Percentiles rank a stretch among this genome's conserved stretches.
Evolutionary conservation across 2,329 filamentous ascomycete species (phyloP).

Genomic region (Penicillium sp.): DNA sequence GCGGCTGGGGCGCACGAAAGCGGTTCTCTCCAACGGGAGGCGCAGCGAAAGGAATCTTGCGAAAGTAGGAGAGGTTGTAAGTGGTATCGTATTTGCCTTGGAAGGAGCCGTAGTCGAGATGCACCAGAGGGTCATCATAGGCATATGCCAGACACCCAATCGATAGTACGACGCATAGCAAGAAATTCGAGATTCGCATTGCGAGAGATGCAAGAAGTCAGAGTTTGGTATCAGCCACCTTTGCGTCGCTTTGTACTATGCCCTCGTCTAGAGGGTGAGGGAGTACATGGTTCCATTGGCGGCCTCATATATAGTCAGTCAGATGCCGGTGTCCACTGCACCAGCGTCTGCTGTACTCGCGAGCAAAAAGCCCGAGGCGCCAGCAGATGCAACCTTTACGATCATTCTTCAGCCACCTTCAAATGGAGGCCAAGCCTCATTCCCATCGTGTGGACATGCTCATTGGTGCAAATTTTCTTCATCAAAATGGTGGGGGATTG

Average conservation of each 20-base stretch:
- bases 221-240: background rate
- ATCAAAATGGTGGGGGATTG: background rate
- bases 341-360: background rate
- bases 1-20: slow-evolving; percentile 57
- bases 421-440: background rate
- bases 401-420: background rate
- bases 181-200: slow-evolving; percentile 2
- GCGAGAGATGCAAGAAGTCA: background rate
- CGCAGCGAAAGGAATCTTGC: slow-evolving; percentile 56
- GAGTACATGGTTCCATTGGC: too few species aligned
- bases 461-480: slow-evolving; percentile 28
- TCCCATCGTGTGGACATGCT: background rate
- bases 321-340: background rate
- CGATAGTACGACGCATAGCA: slow-evolving; percentile 5
- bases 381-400: background rate
- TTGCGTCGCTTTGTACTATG: slow-evolving; percentile 9
- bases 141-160: slow-evolving; percentile 7
- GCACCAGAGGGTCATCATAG: slow-evolving; percentile 32
- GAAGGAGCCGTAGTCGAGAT: slow-evolving; percentile 48
- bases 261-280: background rate
- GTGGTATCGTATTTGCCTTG: slow-evolving; percentile 46
- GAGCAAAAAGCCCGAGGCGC: background rate
- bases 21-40: slow-evolving; percentile 54
- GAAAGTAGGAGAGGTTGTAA: slow-evolving; percentile 56
- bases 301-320: background rate